A percentile compares a stretch with the other conserved stretches of the same genome.
Evolutionary conservation across 2,329 filamentous ascomycete genomes (phyloP).

Genomic region (Clarireedia hainanense): DNA sequence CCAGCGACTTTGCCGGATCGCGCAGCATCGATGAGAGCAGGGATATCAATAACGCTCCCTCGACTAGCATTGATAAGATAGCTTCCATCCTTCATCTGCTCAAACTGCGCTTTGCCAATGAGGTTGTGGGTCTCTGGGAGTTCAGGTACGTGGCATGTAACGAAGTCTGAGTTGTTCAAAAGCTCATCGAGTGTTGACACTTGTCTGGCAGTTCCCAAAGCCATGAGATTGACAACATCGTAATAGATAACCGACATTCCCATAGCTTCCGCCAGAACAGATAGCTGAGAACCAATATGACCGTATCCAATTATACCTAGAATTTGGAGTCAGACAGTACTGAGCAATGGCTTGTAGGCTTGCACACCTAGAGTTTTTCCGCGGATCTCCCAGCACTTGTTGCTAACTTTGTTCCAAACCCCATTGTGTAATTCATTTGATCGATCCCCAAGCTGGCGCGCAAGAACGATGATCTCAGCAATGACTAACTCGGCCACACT

Average conservation of each 20-base stretch:
- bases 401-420: constrained; percentile 96
- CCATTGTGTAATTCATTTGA: constrained; percentile 91
- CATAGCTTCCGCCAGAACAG: constrained; percentile 93
- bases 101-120: constrained; percentile 73
- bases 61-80: constrained; percentile 96
- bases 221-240: constrained; percentile 91
- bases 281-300: constrained; percentile 93
- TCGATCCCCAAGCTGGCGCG: constrained; percentile 86
- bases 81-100: constrained; percentile 83
- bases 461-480: constrained; percentile 83
- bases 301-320: constrained; percentile 88
- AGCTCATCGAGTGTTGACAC: constrained; percentile 71
- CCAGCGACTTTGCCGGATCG: constrained; percentile 81
- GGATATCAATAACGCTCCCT: constrained; percentile 89
- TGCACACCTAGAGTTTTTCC: constrained; percentile 81
- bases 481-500: constrained; percentile 96
- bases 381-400: constrained; percentile 94
- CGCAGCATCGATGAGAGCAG: constrained; percentile 82
- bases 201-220: constrained; percentile 79
- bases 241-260: constrained; percentile 98
- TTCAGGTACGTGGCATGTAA: constrained; percentile 92
- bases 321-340: neutral
- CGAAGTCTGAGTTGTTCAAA: constrained; percentile 76
- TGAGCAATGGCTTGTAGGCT: neutral
- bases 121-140: constrained; percentile 87